Evolutionary conservation across 2,329 filamentous ascomycete species (phyloP).

Genomic region (Moelleriella libera): DNA sequence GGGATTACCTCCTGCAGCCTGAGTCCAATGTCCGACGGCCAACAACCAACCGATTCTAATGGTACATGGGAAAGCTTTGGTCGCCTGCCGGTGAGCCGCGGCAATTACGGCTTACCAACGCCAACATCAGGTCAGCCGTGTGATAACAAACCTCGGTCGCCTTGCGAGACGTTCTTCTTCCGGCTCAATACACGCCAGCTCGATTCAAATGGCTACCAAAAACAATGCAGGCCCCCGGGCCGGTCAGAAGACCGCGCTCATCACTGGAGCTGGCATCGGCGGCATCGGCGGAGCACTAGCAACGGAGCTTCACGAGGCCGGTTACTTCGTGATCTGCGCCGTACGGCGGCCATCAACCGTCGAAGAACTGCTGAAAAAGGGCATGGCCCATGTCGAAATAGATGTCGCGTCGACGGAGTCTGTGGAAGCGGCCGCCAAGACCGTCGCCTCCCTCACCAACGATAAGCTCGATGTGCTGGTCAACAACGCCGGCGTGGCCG

Average conservation of each 20-base stretch:
- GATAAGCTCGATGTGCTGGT: constrained; percentile 8
- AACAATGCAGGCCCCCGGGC: background rate
- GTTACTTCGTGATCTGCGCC: constrained; percentile 19
- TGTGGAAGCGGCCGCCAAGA: constrained; percentile 9
- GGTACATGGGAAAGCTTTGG: too few relatives aligned
- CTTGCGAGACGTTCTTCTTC: too few relatives aligned
- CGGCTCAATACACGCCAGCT: constrained; percentile 6
- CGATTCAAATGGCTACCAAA: background rate
- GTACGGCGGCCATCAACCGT: constrained; percentile 10
- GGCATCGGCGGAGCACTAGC: constrained; percentile 15
- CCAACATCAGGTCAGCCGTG: too few relatives aligned
- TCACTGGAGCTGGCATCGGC: constrained; percentile 5
- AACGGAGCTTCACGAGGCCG: constrained; percentile 7
- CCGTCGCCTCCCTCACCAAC: constrained; percentile 5
- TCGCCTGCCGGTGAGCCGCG: too few relatives aligned
- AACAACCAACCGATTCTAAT: too few relatives aligned
- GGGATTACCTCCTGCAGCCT: too few relatives aligned
- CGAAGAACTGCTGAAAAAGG: constrained; percentile 12
- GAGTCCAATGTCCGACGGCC: too few relatives aligned
- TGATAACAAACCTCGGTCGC: too few relatives aligned
- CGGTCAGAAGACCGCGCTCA: constrained; percentile 2
- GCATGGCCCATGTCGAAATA: constrained; percentile 12
- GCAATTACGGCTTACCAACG: too few relatives aligned
- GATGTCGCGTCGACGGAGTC: constrained; percentile 16
- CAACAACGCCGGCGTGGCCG: constrained; percentile 11